Percentiles rank a stretch among this genome's conserved stretches.
phyloP scores from a whole-genome alignment of 1,284 basidiomycete species.

The Taiwanofungus camphoratus region DNA sequence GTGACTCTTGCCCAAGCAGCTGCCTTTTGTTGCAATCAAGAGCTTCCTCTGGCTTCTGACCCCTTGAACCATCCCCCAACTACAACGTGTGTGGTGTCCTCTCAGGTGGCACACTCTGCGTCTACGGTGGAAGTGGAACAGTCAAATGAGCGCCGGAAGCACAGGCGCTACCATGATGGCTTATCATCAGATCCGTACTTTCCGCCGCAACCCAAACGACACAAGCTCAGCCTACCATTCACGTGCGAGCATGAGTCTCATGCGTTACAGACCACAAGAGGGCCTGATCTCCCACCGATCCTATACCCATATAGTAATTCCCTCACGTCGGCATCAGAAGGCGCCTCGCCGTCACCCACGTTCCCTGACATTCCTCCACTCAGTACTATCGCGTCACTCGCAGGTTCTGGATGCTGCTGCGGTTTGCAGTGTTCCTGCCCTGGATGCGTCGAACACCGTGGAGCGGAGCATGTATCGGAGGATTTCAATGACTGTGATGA shows the following conservation, averaged over 20 bases:
- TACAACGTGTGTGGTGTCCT: not conserved
- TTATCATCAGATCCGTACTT: no score
- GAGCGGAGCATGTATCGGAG: slow-evolving; percentile 37
- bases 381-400: slow-evolving; percentile 47
- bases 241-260: not conserved
- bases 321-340: not conserved
- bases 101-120: not conserved
- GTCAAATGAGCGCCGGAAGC: not conserved
- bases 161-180: not conserved
- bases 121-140: not conserved
- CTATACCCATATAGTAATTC: slow-evolving; percentile 15
- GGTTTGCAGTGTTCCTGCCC: slow-evolving; percentile 67
- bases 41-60: not conserved
- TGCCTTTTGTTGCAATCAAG: slow-evolving; percentile 32
- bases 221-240: not conserved
- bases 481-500: slow-evolving; percentile 49
- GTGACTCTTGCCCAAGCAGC: slow-evolving; percentile 47
- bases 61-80: not conserved
- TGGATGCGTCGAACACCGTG: slow-evolving; percentile 65
- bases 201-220: not conserved
- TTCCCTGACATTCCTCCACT: slow-evolving; percentile 57
- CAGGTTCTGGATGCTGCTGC: slow-evolving; percentile 64
- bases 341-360: slow-evolving; percentile 29
- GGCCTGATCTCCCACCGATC: slow-evolving; percentile 4
- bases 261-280: not conserved